Evolutionary conservation across 2,329 filamentous ascomycete genomes (phyloP).

Genomic region (Penicillium brasilianum): DNA sequence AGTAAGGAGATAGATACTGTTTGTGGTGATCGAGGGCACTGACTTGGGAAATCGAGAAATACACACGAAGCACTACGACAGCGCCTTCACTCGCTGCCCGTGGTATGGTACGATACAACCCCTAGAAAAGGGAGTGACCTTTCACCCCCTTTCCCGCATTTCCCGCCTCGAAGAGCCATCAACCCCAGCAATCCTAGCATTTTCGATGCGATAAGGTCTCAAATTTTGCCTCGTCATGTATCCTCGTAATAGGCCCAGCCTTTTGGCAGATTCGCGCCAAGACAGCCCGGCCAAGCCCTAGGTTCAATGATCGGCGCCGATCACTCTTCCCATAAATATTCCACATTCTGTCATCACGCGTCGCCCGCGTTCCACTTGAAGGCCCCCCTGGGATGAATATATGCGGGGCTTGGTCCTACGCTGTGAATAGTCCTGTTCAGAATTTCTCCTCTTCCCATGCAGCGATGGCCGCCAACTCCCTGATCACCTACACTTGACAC

Average conservation of each 20-base stretch:
- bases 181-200: not conserved
- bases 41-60: not conserved
- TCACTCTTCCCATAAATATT: conserved; percentile 29
- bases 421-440: conserved; percentile 22
- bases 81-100: too few relatives aligned
- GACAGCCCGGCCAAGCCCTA: conserved; percentile 20
- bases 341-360: conserved; percentile 37
- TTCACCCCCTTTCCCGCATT: not conserved
- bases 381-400: conserved; percentile 32
- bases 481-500: conserved; percentile 23
- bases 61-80: not conserved
- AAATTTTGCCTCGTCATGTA: not conserved
- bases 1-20: not conserved
- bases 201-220: not conserved
- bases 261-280: conserved; percentile 21
- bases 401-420: conserved; percentile 33
- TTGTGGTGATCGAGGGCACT: not conserved
- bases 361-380: conserved; percentile 32
- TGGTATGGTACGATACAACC: conserved; percentile 3
- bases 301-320: conserved; percentile 35
- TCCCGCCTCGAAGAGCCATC: not conserved
- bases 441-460: conserved; percentile 20
- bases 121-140: conserved; percentile 7
- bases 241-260: not conserved
- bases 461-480: conserved; percentile 23